Percentiles rank a stretch among this genome's conserved stretches.
These are phyloP conservation scores for Teunomyces cretensis DNA, from an alignment of 805 yeast genomes.

Conservation along the genomic window DNA sequence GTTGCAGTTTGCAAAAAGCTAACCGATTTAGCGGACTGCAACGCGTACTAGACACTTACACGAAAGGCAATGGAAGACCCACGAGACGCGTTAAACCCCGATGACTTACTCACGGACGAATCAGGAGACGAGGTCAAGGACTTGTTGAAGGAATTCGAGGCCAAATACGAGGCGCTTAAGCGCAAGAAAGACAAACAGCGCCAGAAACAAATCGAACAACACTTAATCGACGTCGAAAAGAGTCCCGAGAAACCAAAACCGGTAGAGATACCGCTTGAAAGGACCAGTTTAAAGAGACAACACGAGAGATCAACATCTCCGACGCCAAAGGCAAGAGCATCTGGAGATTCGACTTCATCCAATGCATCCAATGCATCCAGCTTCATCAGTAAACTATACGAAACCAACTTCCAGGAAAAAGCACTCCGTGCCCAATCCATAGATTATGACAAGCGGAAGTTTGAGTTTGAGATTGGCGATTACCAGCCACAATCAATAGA, in stretches of 20 bases:
- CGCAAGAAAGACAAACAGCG: slow-evolving; percentile 15
- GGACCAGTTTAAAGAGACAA: slow-evolving; percentile 9
- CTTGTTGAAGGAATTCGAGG: slow-evolving; percentile 35
- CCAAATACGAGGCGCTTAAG: slow-evolving; percentile 20
- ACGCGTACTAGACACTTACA: not conserved
- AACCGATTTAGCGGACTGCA: not conserved
- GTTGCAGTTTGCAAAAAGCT: not conserved
- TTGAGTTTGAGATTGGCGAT: slow-evolving; percentile 20
- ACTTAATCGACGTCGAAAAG: slow-evolving; percentile 11
- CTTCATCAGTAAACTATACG: slow-evolving; percentile 20
- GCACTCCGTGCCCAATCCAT: slow-evolving; percentile 10
- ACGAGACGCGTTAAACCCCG: slow-evolving; percentile 24
- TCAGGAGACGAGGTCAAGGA: slow-evolving; percentile 39
- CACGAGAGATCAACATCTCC: not conserved
- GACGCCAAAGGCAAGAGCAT: not conserved
- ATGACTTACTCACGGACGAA: slow-evolving; percentile 36
- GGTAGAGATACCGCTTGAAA: slow-evolving; percentile 4
- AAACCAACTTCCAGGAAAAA: slow-evolving; percentile 8
- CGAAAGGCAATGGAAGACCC: slow-evolving; percentile 29
- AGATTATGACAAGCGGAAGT: slow-evolving; percentile 23
- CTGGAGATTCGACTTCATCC: not conserved
- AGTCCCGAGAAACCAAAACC: slow-evolving; percentile 6
- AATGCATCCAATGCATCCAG: slow-evolving; percentile 10
- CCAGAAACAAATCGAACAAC: not conserved
- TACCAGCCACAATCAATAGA: slow-evolving; percentile 8